A percentile compares a stretch with the other conserved stretches of the same genome.
phyloP scores from a whole-genome alignment of 192 early-diverging fungal species.

The Anaeromyces robustus region DNA sequence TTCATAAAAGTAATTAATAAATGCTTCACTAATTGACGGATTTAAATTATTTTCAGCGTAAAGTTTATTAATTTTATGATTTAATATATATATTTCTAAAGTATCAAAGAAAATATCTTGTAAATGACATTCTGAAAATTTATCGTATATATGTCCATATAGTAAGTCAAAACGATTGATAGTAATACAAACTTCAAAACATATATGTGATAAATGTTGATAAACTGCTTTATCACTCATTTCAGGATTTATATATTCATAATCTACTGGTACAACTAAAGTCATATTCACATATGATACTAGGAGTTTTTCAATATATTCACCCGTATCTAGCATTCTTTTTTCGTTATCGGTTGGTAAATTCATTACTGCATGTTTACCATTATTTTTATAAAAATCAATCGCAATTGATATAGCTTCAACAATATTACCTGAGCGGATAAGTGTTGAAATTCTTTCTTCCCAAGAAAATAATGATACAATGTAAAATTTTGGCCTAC shows the following conservation, averaged over 20 bases:
- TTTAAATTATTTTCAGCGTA: not conserved
- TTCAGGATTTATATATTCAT: not conserved
- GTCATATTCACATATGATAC: not conserved
- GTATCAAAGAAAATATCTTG: not conserved
- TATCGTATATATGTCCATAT: not conserved
- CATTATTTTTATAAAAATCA: not conserved
- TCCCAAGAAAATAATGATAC: not conserved
- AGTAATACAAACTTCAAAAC: not conserved
- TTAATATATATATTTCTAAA: not conserved
- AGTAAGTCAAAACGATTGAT: not conserved
- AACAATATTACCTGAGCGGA: not conserved
- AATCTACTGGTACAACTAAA: not conserved
- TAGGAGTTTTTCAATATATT: not conserved
- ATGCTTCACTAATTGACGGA: not conserved
- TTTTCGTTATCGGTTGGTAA: not conserved
- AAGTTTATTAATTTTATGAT: not conserved
- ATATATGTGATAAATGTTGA: not conserved
- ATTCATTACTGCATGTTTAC: not conserved
- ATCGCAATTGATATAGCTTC: not conserved
- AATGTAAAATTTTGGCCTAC: not conserved
- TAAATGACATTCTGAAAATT: not conserved
- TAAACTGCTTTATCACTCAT: not conserved
- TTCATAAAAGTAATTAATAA: not conserved
- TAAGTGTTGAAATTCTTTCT: not conserved
- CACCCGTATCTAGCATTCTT: not conserved